These are phyloP conservation scores for Hericium coralloides DNA, from an alignment of 768 basidiomycete genomes.

Conservation along the genomic window DNA sequence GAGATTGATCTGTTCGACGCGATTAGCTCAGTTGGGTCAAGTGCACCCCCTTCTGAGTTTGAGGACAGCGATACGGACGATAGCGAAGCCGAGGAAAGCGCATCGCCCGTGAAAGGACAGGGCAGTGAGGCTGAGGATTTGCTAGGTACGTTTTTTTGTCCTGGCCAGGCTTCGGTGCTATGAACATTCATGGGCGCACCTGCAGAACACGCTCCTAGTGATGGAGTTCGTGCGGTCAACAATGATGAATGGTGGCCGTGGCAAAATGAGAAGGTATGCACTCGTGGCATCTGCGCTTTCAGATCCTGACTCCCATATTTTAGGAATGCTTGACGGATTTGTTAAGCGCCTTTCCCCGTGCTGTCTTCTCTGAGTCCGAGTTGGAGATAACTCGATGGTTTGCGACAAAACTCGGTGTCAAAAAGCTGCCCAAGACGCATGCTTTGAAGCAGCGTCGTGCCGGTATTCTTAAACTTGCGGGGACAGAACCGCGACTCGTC, in stretches of 20 bases:
- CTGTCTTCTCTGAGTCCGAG: constrained; percentile 12
- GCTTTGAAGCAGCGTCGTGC: neutral
- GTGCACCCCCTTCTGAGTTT: neutral
- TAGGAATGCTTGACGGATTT: constrained; percentile 8
- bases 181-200: neutral
- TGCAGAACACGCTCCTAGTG: neutral
- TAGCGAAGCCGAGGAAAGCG: neutral
- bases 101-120: too few species aligned
- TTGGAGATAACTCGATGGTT: constrained; percentile 8
- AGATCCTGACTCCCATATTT: neutral
- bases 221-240: neutral
- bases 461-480: neutral
- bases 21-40: neutral
- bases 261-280: neutral
- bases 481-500: neutral
- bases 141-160: neutral
- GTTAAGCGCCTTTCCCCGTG: constrained; percentile 9
- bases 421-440: neutral
- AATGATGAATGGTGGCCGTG: neutral
- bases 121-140: too few species aligned
- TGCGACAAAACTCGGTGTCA: neutral
- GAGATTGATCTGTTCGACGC: neutral
- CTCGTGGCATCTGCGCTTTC: neutral
- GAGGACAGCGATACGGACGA: neutral
- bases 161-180: neutral